phyloP scores from a whole-genome alignment of 495 filamentous ascomycete species.

The Parachaetomium inaequale region DNA sequence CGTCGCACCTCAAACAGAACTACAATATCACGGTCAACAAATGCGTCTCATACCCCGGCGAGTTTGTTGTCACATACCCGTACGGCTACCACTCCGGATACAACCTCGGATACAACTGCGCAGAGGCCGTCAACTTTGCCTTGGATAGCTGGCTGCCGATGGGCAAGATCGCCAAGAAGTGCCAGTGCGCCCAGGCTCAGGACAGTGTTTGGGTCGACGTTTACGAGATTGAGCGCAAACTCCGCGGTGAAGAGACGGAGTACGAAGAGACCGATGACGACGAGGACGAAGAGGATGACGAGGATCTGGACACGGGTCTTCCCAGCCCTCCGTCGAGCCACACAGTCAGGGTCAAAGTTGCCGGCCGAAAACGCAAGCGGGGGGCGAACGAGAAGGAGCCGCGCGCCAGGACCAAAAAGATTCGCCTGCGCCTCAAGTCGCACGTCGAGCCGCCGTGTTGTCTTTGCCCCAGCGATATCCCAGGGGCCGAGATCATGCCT shows the following conservation, averaged over 20 bases:
- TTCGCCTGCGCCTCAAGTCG: conserved; percentile 64
- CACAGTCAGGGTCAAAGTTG: conserved; percentile 48
- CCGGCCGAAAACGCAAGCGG: conserved; percentile 54
- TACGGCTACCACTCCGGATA: conserved; percentile 99
- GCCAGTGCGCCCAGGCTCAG: conserved; percentile 76
- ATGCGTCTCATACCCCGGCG: conserved; percentile 91
- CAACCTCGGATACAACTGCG: conserved; percentile 98
- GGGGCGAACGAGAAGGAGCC: conserved; percentile 33
- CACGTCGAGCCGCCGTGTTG: conserved; percentile 81
- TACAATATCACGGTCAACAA: conserved; percentile 94
- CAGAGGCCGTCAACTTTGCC: conserved; percentile 98
- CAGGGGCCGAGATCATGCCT: conserved; percentile 74
- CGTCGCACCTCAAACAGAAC: conserved; percentile 74
- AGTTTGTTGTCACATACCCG: conserved; percentile 98
- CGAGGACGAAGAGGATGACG: conserved; percentile 65
- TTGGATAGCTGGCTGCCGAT: conserved; percentile 90
- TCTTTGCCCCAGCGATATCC: conserved; percentile 89
- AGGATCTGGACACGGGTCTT: conserved; percentile 60
- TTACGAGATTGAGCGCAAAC: conserved; percentile 86
- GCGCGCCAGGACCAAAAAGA: conserved; percentile 65
- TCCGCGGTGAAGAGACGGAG: conserved; percentile 88
- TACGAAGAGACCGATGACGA: conserved; percentile 81
- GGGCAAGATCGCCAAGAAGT: conserved; percentile 96
- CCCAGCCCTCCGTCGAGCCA: conserved; percentile 67
- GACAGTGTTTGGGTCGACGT: conserved; percentile 99